These are phyloP conservation scores for Agrocybe praecox DNA, from an alignment of 768 basidiomycete genomes.

Conservation along the genomic window DNA sequence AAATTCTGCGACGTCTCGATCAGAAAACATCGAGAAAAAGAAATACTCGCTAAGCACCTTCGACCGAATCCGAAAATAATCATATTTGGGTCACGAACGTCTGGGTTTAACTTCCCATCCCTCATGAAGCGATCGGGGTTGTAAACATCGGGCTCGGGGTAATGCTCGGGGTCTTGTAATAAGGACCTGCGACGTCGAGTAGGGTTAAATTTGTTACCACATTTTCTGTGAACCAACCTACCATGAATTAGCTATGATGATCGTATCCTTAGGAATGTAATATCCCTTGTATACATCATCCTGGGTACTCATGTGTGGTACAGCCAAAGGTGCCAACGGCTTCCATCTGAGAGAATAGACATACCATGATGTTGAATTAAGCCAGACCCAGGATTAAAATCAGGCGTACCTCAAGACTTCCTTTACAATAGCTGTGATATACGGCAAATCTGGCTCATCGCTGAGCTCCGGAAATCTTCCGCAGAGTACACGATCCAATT, in stretches of 20 bases:
- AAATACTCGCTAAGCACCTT: too few relatives aligned
- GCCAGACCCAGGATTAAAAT: constrained; percentile 29
- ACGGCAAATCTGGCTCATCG: constrained; percentile 38
- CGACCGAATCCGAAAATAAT: constrained; percentile 43
- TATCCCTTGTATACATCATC: constrained; percentile 50
- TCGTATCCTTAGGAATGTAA: constrained; percentile 43
- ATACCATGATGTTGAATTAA: too few relatives aligned
- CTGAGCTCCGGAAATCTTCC: constrained; percentile 38
- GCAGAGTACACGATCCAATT: constrained; percentile 39
- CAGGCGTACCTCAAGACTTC: constrained; percentile 35
- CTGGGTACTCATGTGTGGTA: constrained; percentile 32
- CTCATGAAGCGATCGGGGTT: constrained; percentile 49
- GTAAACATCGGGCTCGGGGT: constrained; percentile 38
- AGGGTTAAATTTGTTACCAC: neutral
- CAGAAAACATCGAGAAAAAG: too few relatives aligned
- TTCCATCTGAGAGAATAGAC: too few relatives aligned
- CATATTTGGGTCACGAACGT: constrained; percentile 36
- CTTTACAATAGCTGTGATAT: constrained; percentile 35
- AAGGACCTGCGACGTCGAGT: constrained; percentile 27
- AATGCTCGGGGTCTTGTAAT: constrained; percentile 31
- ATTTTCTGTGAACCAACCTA: neutral
- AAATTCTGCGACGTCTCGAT: too few relatives aligned
- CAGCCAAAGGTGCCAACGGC: too few relatives aligned
- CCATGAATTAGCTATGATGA: constrained; percentile 39
- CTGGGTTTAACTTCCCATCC: constrained; percentile 38